A percentile compares a stretch with the other conserved stretches of the same genome.
These are phyloP conservation scores for Ganoderma resinaceum DNA, from an alignment of 1,284 basidiomycete genomes.

Conservation along the genomic window DNA sequence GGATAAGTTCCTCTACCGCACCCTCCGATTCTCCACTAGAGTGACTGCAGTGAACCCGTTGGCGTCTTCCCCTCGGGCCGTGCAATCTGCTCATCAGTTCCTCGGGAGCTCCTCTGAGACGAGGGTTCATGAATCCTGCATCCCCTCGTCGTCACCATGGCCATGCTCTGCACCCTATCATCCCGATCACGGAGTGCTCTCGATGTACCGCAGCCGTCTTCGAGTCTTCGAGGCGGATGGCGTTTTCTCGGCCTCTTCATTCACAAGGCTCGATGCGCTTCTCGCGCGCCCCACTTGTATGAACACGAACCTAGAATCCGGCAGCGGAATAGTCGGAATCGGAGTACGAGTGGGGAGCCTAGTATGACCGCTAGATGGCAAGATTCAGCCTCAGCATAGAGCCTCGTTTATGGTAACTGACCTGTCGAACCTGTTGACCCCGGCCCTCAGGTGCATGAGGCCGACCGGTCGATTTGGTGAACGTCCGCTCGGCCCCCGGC, in stretches of 20 bases:
- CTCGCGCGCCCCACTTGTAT: not conserved
- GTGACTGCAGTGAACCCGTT: not conserved
- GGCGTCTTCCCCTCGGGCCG: not conserved
- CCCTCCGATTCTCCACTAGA: not conserved
- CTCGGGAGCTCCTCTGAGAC: not conserved
- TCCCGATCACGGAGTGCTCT: not conserved
- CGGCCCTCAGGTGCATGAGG: not conserved
- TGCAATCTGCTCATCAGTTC: not conserved
- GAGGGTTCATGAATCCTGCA: not conserved
- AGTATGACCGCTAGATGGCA: too few species aligned
- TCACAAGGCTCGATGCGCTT: not conserved
- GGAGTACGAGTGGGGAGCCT: not conserved
- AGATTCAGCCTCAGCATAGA: too few species aligned
- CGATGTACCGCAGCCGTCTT: not conserved
- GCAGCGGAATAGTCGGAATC: not conserved
- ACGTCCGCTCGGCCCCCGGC: not conserved
- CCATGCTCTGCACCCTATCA: not conserved
- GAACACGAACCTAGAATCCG: not conserved
- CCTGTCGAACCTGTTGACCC: not conserved
- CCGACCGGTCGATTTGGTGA: not conserved
- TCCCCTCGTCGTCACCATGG: not conserved
- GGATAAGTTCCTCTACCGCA: not conserved
- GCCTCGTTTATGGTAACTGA: not conserved
- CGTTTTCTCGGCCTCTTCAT: not conserved
- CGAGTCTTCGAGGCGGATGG: not conserved